Conservation (phyloP, 1,284 basidiomycete species). For the Inonotus hispidus region DNA sequence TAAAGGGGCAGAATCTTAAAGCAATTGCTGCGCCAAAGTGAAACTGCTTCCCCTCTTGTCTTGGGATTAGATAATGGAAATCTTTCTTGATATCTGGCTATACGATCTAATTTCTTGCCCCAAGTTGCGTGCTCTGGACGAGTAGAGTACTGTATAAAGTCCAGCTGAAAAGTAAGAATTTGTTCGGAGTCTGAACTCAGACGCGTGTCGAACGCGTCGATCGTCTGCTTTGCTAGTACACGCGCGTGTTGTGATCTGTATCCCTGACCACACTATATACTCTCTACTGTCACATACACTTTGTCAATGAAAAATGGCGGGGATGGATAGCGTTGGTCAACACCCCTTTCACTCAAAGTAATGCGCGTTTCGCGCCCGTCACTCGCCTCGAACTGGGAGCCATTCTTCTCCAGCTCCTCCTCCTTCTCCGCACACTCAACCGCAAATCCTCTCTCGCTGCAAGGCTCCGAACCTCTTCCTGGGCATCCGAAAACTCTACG, state of each 20-base stretch:
- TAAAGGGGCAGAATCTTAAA: conserved; percentile 44
- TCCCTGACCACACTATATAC: too few species aligned
- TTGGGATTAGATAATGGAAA: too few species aligned
- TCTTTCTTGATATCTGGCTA: too few species aligned
- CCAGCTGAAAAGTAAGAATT: too few species aligned
- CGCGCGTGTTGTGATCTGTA: neutral
- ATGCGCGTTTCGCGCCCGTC: conserved; percentile 81
- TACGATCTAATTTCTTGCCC: too few species aligned
- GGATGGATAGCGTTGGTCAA: conserved; percentile 47
- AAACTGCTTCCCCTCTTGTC: too few species aligned
- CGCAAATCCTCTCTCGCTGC: conserved; percentile 68
- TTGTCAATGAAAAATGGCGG: conserved; percentile 12
- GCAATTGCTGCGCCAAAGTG: conserved; percentile 46
- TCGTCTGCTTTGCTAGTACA: neutral
- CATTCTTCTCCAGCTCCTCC: conserved; percentile 77
- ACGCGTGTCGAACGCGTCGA: neutral
- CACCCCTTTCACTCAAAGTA: conserved; percentile 70
- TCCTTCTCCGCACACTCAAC: conserved; percentile 75
- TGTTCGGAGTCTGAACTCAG: neutral
- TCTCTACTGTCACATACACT: neutral
- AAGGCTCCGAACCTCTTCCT: conserved; percentile 59
- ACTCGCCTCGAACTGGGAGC: conserved; percentile 69
- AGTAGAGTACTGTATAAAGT: too few species aligned
- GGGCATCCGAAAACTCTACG: conserved; percentile 76
- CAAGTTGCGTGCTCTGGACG: too few species aligned